Percentiles rank a stretch among this genome's conserved stretches.
Evolutionary conservation across 2,329 filamentous ascomycete species (phyloP).

Genomic region (Cryoendolithus antarcticus): DNA sequence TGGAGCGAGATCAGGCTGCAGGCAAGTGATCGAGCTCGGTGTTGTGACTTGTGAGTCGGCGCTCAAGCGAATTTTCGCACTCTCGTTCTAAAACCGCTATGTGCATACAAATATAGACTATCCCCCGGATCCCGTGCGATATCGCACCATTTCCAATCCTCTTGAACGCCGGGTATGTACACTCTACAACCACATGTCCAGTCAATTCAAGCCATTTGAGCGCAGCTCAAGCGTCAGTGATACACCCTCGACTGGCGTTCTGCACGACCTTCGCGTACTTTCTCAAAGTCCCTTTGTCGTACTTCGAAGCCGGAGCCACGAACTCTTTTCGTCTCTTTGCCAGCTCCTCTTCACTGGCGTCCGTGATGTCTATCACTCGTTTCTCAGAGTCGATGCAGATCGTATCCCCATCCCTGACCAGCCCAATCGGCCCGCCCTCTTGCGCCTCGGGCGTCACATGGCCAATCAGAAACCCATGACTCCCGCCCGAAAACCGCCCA

Average conservation of each 20-base stretch:
- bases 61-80: no score
- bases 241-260: conserved; percentile 47
- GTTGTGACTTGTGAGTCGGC: no score
- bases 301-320: conserved; percentile 42
- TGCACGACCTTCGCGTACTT: conserved; percentile 46
- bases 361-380: conserved; percentile 48
- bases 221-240: conserved; percentile 35
- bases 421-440: conserved; percentile 70
- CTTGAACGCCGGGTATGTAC: no score
- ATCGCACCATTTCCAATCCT: no score
- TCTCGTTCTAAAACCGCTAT: no score
- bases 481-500: conserved; percentile 66
- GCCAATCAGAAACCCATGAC: conserved; percentile 76
- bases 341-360: conserved; percentile 53
- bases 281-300: conserved; percentile 45
- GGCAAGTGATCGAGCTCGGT: not conserved
- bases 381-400: conserved; percentile 75
- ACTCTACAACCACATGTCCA: no score
- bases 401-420: conserved; percentile 68
- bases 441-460: conserved; percentile 82
- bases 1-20: conserved; percentile 26
- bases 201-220: no score
- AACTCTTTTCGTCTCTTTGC: conserved; percentile 39
- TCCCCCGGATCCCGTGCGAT: no score
- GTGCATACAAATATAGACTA: no score